phyloP scores from a whole-genome alignment of 192 early-diverging fungal species.

The Spizellomyces punctatus region DNA sequence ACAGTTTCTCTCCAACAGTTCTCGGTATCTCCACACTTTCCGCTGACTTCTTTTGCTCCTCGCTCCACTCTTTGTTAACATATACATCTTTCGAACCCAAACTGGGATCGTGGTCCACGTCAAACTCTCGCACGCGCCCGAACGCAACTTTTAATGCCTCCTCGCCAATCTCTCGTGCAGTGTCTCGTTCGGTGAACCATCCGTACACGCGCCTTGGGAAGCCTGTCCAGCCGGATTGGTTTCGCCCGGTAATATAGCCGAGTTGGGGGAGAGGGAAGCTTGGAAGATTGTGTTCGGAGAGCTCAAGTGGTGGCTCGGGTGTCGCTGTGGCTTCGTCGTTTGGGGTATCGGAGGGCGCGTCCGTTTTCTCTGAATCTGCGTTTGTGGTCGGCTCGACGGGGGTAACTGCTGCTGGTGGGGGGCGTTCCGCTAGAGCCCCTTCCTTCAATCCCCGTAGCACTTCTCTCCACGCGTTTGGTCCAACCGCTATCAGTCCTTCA shows the following conservation, averaged over 20 bases:
- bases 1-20: constrained; percentile 7
- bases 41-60: constrained; percentile 9
- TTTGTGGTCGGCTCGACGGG: not conserved
- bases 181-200: constrained; percentile 42
- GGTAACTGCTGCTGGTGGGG: constrained; percentile 6
- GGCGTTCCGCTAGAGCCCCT: constrained; percentile 27
- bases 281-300: constrained; percentile 7
- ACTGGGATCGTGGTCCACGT: not conserved
- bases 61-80: constrained; percentile 21
- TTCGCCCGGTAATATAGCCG: constrained; percentile 35
- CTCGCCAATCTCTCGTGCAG: constrained; percentile 28
- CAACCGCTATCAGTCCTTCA: constrained; percentile 41
- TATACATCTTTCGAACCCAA: constrained; percentile 20
- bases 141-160: constrained; percentile 35
- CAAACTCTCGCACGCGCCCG: constrained; percentile 21
- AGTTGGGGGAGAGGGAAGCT: constrained; percentile 34
- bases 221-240: constrained; percentile 34
- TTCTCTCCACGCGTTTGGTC: constrained; percentile 43
- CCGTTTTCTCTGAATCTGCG: not conserved
- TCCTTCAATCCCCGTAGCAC: constrained; percentile 41
- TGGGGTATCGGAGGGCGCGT: not conserved
- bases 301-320: not conserved
- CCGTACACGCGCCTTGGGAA: constrained; percentile 38
- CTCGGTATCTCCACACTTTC: constrained; percentile 3
- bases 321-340: not conserved